Percentiles rank a stretch among this genome's conserved stretches.
Evolutionary conservation across 176 grass and related monocot genomes (phyloP).

Genomic region (Oryza rufipogon): DNA sequence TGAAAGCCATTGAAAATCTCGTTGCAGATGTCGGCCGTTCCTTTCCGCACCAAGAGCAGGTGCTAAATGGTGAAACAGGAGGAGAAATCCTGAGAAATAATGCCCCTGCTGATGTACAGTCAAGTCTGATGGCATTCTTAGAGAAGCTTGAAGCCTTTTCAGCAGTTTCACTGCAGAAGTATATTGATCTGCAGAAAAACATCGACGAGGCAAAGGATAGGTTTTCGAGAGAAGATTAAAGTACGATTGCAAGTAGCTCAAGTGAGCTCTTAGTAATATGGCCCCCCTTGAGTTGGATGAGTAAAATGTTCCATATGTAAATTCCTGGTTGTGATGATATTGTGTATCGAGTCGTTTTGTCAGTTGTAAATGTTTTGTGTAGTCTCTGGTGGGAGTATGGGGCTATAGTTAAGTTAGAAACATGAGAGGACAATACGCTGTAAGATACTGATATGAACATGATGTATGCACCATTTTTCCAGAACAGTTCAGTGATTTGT

Average conservation of each 20-base stretch:
- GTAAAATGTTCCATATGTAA: conserved; percentile 16
- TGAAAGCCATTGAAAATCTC: conserved; percentile 50
- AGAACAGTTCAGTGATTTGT: not conserved
- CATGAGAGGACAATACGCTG: not conserved
- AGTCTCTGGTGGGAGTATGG: not conserved
- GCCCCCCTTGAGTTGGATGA: not conserved
- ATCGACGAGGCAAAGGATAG: conserved; percentile 26
- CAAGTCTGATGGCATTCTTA: conserved; percentile 46
- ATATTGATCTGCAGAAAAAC: conserved; percentile 45
- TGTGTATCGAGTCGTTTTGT: not conserved
- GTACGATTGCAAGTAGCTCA: not conserved
- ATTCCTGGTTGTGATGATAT: not conserved
- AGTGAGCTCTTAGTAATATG: not conserved
- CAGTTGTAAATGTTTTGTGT: not conserved
- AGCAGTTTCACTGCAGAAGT: conserved; percentile 43
- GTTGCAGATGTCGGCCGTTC: conserved; percentile 20
- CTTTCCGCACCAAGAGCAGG: conserved; percentile 31
- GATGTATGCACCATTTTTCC: not conserved
- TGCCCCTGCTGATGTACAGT: conserved; percentile 30
- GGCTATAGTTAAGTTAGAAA: not conserved
- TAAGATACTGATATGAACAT: not conserved
- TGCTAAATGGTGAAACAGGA: not conserved
- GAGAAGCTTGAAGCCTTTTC: conserved; percentile 53
- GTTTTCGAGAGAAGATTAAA: conserved; percentile 21
- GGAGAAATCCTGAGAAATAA: conserved; percentile 1